Conservation (phyloP, 805 yeast genomes). For the Saturnispora diversa region DNA sequence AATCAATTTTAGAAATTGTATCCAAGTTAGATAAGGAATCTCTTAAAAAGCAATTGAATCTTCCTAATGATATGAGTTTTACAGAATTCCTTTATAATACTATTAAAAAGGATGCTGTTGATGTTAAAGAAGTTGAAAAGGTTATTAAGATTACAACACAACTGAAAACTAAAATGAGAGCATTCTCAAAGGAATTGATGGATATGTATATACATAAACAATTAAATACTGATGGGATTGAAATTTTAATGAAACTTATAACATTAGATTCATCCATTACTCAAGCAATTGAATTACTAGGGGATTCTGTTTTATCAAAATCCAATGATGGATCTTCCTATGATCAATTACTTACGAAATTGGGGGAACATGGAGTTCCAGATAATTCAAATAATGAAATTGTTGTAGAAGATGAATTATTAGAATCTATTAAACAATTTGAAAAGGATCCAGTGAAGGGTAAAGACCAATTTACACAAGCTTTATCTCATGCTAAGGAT, state of each 20-base stretch:
- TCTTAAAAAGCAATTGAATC: slow-evolving; percentile 10
- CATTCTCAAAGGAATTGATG: slow-evolving; percentile 48
- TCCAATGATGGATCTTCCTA: neutral
- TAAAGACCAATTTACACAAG: slow-evolving; percentile 7
- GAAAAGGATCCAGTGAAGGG: slow-evolving; percentile 8
- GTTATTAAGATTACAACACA: slow-evolving; percentile 35
- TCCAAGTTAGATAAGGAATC: slow-evolving; percentile 14
- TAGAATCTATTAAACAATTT: slow-evolving; percentile 7
- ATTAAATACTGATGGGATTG: slow-evolving; percentile 64
- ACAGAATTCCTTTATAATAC: slow-evolving; percentile 20
- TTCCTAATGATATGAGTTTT: slow-evolving; percentile 15
- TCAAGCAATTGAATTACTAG: slow-evolving; percentile 38
- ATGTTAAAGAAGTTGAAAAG: slow-evolving; percentile 16
- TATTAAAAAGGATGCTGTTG: slow-evolving; percentile 15
- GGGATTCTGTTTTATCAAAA: slow-evolving; percentile 5
- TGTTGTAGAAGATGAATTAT: neutral
- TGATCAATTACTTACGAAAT: neutral
- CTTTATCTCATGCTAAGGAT: slow-evolving; percentile 12
- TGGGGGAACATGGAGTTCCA: slow-evolving; percentile 1
- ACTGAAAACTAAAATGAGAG: slow-evolving; percentile 37
- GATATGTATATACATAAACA: slow-evolving; percentile 47
- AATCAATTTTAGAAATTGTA: slow-evolving; percentile 10
- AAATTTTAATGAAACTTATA: slow-evolving; percentile 58
- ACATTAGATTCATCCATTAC: slow-evolving; percentile 63
- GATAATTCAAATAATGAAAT: neutral